Base-by-base conservation (phyloP, 768 basidiomycete species). In the Pleurotus giganteus region DNA sequence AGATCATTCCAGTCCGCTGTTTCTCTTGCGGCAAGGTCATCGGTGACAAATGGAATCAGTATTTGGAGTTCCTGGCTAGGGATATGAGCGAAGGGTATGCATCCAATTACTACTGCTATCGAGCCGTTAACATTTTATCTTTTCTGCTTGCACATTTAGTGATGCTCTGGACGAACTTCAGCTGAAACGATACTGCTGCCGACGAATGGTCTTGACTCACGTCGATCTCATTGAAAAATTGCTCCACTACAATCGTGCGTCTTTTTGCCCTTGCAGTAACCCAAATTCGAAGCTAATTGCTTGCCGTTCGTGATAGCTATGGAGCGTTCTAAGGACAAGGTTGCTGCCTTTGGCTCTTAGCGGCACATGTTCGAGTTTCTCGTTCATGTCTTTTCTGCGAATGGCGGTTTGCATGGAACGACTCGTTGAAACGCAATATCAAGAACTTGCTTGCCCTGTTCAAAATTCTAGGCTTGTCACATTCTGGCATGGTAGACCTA, bases 21-120 rank as follows among this genome's bases (percentile, higher is more conserved):
- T 97, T 97, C 66, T 93, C 94, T 13, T 96, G 94, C 65, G 96
- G 96, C 42, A 98, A 98, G 71, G 94, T 98, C 58, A 88, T 98
- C 37, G 94, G 96, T 45, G 93, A 98, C 76, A 91, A 97, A 60
- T 98, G 96, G 95, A 88, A 83, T 55, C 80, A 81, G 19, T 98
- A 97, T 69, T 73, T 97, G 32, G 85, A 88, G 63, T 73, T 95
- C 39, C 75, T 97, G 57, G 83, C 86, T 31, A 81, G 82, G 55
- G 94, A 91, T 62, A 83, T 84, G 72, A 85, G 81, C 60, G 95
- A 98, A 78, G 94, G 94, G 95, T 95, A 62, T 60, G 88, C 74
- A 24, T 43, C 34, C 29, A 41, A 13, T 11, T 19, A 31, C 23
- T 52, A 19, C 37, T 44, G 4, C 28, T 1, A 19, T 51, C 36